phyloP scores from a whole-genome alignment of 768 basidiomycete genomes.

The Terana coerulea region DNA sequence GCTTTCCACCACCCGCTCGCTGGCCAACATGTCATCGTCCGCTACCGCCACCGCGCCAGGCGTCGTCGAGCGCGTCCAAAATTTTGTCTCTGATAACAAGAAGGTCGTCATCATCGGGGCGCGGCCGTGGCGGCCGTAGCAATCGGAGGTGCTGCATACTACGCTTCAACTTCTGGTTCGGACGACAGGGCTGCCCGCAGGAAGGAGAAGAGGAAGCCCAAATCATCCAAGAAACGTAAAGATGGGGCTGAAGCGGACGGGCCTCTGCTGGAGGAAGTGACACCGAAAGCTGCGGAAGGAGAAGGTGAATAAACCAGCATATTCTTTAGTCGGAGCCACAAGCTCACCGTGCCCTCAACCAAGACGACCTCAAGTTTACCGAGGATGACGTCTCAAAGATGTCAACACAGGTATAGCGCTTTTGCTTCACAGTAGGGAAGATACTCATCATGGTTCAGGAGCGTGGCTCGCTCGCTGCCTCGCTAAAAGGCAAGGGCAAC shows the following conservation, averaged over 20 bases:
- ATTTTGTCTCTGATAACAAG: constrained; percentile 75
- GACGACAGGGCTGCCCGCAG: constrained; percentile 45
- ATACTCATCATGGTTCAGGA: constrained; percentile 40
- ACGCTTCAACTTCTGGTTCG: constrained; percentile 53
- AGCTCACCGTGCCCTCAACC: constrained; percentile 23
- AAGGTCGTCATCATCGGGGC: constrained; percentile 67
- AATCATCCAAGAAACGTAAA: constrained; percentile 56
- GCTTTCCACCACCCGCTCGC: constrained; percentile 6
- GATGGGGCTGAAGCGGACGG: constrained; percentile 55
- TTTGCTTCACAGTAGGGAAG: neutral
- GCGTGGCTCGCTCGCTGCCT: constrained; percentile 55
- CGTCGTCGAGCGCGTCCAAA: constrained; percentile 60
- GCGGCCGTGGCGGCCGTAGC: constrained; percentile 69
- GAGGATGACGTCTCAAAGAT: constrained; percentile 54
- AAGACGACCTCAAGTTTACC: constrained; percentile 40
- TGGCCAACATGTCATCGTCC: constrained; percentile 27
- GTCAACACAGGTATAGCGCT: constrained; percentile 47
- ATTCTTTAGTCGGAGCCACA: neutral
- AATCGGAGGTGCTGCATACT: constrained; percentile 74
- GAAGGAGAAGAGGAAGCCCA: constrained; percentile 45
- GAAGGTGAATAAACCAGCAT: constrained; percentile 17
- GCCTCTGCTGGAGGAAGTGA: constrained; percentile 77
- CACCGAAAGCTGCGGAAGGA: constrained; percentile 36
- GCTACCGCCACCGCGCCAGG: constrained; percentile 22
- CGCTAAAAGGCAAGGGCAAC: constrained; percentile 72